Conservation (phyloP, 129 eudicot species). For the Saussurea involucrata region DNA sequence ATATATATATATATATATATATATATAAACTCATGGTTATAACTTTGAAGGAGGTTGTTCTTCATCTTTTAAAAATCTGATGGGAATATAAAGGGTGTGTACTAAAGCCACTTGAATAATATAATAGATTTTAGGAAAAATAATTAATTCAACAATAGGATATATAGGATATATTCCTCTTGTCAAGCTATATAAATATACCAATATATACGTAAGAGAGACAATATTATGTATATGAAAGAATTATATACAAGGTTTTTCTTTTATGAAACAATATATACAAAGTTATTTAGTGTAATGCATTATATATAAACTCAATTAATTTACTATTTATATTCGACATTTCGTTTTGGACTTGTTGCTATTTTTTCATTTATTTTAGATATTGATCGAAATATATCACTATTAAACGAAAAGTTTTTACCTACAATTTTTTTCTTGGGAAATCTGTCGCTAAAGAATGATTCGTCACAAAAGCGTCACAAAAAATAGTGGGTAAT, state of each 20-base stretch:
- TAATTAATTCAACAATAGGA: neutral
- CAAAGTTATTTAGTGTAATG: neutral
- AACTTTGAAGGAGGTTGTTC: slow-evolving; percentile 1
- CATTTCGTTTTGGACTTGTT: neutral
- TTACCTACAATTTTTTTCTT: no score
- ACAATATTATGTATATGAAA: slow-evolving; percentile 7
- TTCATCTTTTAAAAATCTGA: neutral
- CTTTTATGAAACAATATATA: no score
- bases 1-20: neutral
- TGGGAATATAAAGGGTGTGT: slow-evolving; percentile 25
- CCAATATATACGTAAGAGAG: neutral
- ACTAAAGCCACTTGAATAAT: slow-evolving; percentile 10
- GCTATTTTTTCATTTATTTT: neutral
- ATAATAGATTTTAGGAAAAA: neutral
- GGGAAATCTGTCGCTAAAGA: no score
- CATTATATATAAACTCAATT: neutral
- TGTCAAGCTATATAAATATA: slow-evolving; percentile 13
- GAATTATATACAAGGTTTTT: neutral
- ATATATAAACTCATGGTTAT: neutral
- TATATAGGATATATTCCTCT: slow-evolving; percentile 27
- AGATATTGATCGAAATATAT: neutral
- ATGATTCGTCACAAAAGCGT: no score
- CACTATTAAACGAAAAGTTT: no score
- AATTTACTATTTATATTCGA: neutral
- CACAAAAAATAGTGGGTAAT: no score